phyloP scores from a whole-genome alignment of 2,329 filamentous ascomycete genomes.

The Lasiodiplodia gonubiensis region DNA sequence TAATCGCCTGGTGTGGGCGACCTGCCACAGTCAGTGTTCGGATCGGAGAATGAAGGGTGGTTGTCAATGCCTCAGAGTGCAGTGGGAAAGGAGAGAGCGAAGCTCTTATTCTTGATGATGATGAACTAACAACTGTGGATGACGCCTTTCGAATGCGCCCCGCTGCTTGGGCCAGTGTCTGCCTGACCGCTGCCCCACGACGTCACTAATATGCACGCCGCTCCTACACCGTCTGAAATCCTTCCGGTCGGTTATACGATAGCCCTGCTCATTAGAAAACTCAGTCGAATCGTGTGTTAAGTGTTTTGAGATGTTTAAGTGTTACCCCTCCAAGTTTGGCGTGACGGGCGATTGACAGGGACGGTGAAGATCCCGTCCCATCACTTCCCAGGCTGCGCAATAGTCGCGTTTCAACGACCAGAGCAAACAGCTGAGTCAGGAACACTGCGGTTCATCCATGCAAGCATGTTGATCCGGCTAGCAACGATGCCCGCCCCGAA shows the following conservation, averaged over 20 bases:
- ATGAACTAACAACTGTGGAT: neutral
- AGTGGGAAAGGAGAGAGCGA: neutral
- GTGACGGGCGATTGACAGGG: neutral
- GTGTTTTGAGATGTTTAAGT: neutral
- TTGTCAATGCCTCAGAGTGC: too few species aligned
- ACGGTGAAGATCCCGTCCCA: neutral
- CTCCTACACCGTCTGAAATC: neutral
- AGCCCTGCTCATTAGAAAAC: too few species aligned
- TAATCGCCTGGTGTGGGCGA: too few species aligned
- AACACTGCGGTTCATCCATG: neutral
- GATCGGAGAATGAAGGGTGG: too few species aligned
- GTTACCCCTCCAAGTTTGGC: neutral
- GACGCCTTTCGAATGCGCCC: neutral
- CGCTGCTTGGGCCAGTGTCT: neutral
- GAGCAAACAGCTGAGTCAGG: slow-evolving; percentile 17
- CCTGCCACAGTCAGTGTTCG: too few species aligned
- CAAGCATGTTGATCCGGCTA: neutral
- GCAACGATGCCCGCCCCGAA: neutral
- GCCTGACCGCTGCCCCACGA: neutral
- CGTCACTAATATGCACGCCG: neutral
- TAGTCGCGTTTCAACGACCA: neutral
- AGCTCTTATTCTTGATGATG: neutral
- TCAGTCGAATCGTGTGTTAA: too few species aligned
- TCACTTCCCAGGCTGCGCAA: neutral
- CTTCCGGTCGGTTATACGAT: neutral